Evolutionary conservation across 352 stramenopile species (phyloP).

Genomic region (Saprolegnia diclina): DNA sequence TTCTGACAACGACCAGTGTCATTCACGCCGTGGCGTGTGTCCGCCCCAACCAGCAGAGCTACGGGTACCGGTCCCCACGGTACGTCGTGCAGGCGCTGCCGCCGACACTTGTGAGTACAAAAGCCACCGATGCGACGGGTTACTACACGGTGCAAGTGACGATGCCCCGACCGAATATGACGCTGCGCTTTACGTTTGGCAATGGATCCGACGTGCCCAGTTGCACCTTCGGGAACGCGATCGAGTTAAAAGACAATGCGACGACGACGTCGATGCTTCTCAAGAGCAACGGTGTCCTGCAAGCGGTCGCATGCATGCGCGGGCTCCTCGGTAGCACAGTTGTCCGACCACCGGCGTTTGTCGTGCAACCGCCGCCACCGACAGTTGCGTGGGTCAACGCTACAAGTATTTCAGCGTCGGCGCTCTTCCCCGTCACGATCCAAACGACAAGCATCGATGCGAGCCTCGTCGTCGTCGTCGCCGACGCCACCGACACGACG

Average conservation of each 20-base stretch:
- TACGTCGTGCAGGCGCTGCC: constrained; percentile 12
- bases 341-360: constrained; percentile 9
- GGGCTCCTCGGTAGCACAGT: constrained; percentile 15
- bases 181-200: constrained; percentile 27
- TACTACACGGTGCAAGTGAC: constrained; percentile 5
- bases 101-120: neutral
- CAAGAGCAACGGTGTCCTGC: constrained; percentile 18
- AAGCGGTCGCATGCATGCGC: constrained; percentile 4
- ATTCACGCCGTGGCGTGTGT: constrained; percentile 23
- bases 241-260: neutral
- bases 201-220: neutral
- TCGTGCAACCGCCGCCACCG: constrained; percentile 17
- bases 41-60: constrained; percentile 10
- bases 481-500: constrained; percentile 3
- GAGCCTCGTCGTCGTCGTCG: neutral
- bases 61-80: constrained; percentile 19
- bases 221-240: neutral
- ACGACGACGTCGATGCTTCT: neutral
- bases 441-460: neutral
- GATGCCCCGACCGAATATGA: constrained; percentile 24
- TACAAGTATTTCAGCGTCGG: constrained; percentile 2
- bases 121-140: neutral
- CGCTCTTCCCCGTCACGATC: constrained; percentile 9
- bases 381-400: neutral
- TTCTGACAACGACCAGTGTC: neutral